Conservation (phyloP, 2,329 filamentous ascomycete species). For the Fusarium sp. region DNA sequence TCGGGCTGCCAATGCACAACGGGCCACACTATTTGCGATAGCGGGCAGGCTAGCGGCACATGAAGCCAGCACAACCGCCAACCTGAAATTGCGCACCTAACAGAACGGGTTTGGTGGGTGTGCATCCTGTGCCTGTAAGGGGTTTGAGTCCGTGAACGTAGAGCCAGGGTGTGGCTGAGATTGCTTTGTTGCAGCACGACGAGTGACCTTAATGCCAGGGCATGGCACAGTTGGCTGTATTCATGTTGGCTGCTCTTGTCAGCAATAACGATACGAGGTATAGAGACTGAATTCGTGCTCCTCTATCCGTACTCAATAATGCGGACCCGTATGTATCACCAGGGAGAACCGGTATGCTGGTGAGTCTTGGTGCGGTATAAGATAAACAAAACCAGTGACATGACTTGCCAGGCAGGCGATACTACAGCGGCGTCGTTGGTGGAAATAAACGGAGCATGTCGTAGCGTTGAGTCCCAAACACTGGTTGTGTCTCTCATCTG, state of each 20-base stretch:
- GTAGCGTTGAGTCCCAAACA: constrained; percentile 42
- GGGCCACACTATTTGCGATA: constrained; percentile 13
- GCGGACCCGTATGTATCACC: background rate
- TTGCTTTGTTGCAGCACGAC: constrained; percentile 30
- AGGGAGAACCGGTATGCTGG: constrained; percentile 18
- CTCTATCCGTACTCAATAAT: constrained; percentile 1
- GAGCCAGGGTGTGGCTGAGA: constrained; percentile 42
- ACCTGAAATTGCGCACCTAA: constrained; percentile 42
- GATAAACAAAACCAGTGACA: constrained; percentile 13
- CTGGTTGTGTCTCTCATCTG: constrained; percentile 42
- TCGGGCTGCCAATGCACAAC: constrained; percentile 16
- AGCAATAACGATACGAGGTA: background rate
- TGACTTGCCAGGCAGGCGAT: constrained; percentile 11
- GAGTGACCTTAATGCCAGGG: constrained; percentile 25
- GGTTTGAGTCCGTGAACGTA: constrained; percentile 17
- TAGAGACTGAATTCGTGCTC: background rate
- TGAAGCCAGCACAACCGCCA: constrained; percentile 17
- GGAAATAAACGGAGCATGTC: constrained; percentile 27
- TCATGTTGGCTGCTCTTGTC: background rate
- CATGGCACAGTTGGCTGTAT: constrained; percentile 18
- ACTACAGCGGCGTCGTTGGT: constrained; percentile 27
- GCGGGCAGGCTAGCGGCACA: constrained; percentile 22
- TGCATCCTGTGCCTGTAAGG: constrained; percentile 21
- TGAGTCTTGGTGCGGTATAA: constrained; percentile 19
- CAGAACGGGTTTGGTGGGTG: constrained; percentile 24